These are phyloP conservation scores for Sorghum bicolor DNA, from an alignment of 176 grass and related monocot genomes.

Conservation along the genomic window DNA sequence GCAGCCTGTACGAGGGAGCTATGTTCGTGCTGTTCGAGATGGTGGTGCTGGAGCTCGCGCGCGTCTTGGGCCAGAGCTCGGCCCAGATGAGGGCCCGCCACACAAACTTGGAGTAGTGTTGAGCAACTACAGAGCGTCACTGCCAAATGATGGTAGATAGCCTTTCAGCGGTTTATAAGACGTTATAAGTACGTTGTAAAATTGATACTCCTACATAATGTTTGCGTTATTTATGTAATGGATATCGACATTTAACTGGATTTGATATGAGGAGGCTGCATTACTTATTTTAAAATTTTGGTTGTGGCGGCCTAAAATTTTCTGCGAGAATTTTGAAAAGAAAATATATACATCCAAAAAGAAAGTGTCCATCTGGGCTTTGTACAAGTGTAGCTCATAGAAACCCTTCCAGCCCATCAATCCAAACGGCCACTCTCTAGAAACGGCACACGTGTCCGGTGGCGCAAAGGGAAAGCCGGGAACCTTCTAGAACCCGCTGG, in stretches of 20 bases:
- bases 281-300: background rate
- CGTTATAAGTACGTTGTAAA: background rate
- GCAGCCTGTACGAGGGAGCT: conserved; percentile 85
- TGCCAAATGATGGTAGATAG: too few species aligned
- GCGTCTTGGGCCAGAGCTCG: conserved; percentile 44
- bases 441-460: conserved; percentile 30
- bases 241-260: too few species aligned
- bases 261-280: too few species aligned
- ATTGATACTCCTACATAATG: background rate
- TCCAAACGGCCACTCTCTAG: conserved; percentile 17
- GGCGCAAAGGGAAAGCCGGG: background rate
- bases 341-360: background rate
- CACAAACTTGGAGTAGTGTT: conserved; percentile 57
- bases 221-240: background rate
- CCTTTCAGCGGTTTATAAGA: too few species aligned
- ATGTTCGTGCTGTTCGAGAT: conserved; percentile 99
- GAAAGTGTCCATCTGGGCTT: background rate
- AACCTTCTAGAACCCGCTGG: conserved; percentile 63
- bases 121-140: background rate
- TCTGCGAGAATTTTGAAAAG: background rate
- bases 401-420: background rate
- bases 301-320: background rate
- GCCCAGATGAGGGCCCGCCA: conserved; percentile 65
- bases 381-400: background rate
- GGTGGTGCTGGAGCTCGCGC: conserved; percentile 60